Evolutionary conservation across 768 basidiomycete genomes (phyloP), one percentile per base, ranked within the genome.

Genomic region (Favolaschia claudopus): DNA sequence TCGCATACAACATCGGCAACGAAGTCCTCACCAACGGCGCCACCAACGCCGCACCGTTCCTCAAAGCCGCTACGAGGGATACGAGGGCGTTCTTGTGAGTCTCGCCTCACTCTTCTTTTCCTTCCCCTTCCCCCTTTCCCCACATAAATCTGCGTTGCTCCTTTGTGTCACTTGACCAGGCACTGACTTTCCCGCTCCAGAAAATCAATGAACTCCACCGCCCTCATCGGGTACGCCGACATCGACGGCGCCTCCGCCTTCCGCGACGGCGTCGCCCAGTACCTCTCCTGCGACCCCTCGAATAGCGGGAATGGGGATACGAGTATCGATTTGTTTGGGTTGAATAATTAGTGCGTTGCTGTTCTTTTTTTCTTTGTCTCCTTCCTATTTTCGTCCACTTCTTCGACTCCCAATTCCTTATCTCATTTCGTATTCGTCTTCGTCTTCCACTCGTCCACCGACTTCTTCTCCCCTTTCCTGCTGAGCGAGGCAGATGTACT

Each of bases 31-130:
- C 80, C 14, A 38, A 75, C 19, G 81, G 85, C 44, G 74, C 76
- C 53, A 92, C 92, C 20, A 77, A 75, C 27, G 85, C 88, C 13
- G 86, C 88, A 13, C 82, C 93, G 5, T 96, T 85, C 72, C 85
- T 97, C 70, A 97, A 97, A 73, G 94, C 94, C 40, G 95, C 95
- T n/a, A 92, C 93, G 29, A 87, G 95, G 34, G 95, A 97, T 70
- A 77, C 85, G 64, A 95, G 87, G 72, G 85, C 93, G 7, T 96
- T 94, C 74, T 79, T 96, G 86, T 90, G 60, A 68, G 88, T 77
- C 17, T 17, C 22, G 25, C 38, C n/a, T n/a, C n/a, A n/a, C n/a
- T n/a, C n/a, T n/a, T n/a, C n/a, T n/a, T n/a, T n/a, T n/a, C n/a
- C n/a, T n/a, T n/a, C n/a, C n/a, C n/a, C n/a, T n/a, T n/a, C n/a